Conservation (phyloP, 192 early-diverging fungal genomes). For the Ramicandelaber brevisporus region DNA sequence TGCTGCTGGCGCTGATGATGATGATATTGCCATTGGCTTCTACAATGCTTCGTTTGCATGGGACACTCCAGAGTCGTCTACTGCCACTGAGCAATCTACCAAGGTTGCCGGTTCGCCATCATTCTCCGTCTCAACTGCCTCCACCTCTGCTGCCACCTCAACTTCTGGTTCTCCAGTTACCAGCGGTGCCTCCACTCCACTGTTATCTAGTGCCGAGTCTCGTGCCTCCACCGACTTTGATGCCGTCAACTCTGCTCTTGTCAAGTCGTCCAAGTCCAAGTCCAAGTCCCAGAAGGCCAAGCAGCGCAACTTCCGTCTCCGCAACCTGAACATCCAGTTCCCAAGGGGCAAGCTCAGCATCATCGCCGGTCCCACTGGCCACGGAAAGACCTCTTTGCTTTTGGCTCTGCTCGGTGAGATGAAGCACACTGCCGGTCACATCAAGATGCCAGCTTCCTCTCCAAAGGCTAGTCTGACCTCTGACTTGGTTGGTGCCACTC, state of each 20-base stretch:
- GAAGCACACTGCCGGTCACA: constrained; percentile 9
- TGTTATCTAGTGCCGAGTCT: constrained; percentile 1
- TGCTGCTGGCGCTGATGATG: constrained; percentile 3
- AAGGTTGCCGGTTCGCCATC: background rate
- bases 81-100: constrained; percentile 2
- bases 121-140: background rate
- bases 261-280: no score
- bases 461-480: background rate
- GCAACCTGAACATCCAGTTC: constrained; percentile 35
- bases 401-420: constrained; percentile 65
- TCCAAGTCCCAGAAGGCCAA: no score
- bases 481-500: constrained; percentile 10
- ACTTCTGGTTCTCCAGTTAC: background rate
- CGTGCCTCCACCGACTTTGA: constrained; percentile 3
- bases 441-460: constrained; percentile 8
- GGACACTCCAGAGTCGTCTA: constrained; percentile 4
- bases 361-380: constrained; percentile 65
- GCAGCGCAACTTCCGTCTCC: constrained; percentile 20
- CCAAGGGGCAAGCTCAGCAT: constrained; percentile 39
- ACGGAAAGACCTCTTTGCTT: constrained; percentile 63
- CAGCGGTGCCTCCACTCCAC: constrained; percentile 1
- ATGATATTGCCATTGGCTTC: constrained; percentile 24
- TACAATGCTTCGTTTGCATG: constrained; percentile 27
- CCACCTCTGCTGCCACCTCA: background rate
- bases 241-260: background rate